Base-by-base conservation (phyloP, 164 flowering plant species). In the Platanus orientalis region DNA sequence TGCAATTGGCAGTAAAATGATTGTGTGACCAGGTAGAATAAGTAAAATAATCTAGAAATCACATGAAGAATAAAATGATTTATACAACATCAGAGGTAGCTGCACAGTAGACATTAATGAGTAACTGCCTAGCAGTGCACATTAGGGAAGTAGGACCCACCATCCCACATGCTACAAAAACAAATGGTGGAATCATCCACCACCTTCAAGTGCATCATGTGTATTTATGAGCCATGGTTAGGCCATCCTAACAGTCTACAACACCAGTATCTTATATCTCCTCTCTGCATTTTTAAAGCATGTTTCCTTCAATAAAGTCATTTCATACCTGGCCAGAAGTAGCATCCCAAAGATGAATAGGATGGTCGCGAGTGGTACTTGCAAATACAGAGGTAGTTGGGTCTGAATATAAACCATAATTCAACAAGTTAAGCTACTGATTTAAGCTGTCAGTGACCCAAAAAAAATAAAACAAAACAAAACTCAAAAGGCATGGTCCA, bases 321-420 rank as follows among this genome's bases (percentile, higher is more conserved):
- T 56, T 70, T 14, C 54, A 42, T 52, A 94, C 97, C 99, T 85
- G 81, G 62, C 97, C 96, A 48, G 96, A 74, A 55, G 77, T 72
- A 61, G 96, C 84, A 84, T 91, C 99, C 99, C 96, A 91, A 20
- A 94, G 93, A 84, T 94, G 99, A 77, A 94, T 81, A 42, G 99
- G 99, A 77, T 91, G 99, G 73, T 94, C 99, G 36, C 99, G 89
- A 17, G 92, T 86, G 23, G 97, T 84, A 63, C 72, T 86, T 58
- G 97, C 96, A 82, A 91, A 91, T 25, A 91, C 99, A 74, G 90
- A 84, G 54, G 85, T 81, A 48, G 74, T 76, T 45, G 93, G 93
- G 52, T 89, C 99, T 94, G 88, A 70, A 66, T n/a, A 78, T 49
- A 32, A 10, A 20, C 42, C 42, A 36, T 10, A 48, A 13, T 23